These are phyloP conservation scores for Brassica cretica DNA, from an alignment of 345 rosid genomes.

Conservation along the genomic window DNA sequence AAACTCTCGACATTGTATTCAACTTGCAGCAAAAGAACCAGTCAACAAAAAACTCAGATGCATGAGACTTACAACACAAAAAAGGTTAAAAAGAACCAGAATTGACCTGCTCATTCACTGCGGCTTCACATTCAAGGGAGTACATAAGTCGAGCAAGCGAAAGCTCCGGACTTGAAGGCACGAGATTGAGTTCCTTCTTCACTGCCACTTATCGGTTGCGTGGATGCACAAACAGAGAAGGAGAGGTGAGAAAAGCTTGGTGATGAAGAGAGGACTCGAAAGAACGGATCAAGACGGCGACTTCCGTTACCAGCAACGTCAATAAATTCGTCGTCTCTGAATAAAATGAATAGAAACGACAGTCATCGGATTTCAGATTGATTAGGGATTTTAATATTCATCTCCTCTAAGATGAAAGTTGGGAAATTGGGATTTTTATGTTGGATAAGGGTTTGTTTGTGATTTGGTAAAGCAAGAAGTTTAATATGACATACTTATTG, in stretches of 20 bases:
- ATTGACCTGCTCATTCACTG: slow-evolving; percentile 84
- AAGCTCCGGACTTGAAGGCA: slow-evolving; percentile 48
- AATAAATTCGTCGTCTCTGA: too few relatives aligned
- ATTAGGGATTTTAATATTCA: not conserved
- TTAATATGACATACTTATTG: not conserved
- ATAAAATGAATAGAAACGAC: too few relatives aligned
- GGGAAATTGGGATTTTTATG: not conserved
- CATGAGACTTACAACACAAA: not conserved
- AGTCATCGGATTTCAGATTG: not conserved
- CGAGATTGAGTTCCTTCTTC: slow-evolving; percentile 58
- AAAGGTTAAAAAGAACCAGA: slow-evolving; percentile 19
- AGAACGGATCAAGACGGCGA: too few relatives aligned
- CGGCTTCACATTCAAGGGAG: slow-evolving; percentile 59
- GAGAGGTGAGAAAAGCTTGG: not conserved
- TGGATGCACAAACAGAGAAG: slow-evolving; percentile 33
- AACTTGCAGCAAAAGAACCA: slow-evolving; percentile 48
- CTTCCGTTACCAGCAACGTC: too few relatives aligned
- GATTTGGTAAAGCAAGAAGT: not conserved
- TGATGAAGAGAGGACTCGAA: too few relatives aligned
- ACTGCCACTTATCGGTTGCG: slow-evolving; percentile 40
- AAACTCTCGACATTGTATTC: slow-evolving; percentile 76
- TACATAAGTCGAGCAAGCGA: slow-evolving; percentile 72
- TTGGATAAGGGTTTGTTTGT: not conserved
- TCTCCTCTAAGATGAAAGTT: not conserved
- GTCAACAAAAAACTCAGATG: not conserved